Conservation (phyloP, 2,329 filamentous ascomycete genomes). For the Fusarium citri region DNA sequence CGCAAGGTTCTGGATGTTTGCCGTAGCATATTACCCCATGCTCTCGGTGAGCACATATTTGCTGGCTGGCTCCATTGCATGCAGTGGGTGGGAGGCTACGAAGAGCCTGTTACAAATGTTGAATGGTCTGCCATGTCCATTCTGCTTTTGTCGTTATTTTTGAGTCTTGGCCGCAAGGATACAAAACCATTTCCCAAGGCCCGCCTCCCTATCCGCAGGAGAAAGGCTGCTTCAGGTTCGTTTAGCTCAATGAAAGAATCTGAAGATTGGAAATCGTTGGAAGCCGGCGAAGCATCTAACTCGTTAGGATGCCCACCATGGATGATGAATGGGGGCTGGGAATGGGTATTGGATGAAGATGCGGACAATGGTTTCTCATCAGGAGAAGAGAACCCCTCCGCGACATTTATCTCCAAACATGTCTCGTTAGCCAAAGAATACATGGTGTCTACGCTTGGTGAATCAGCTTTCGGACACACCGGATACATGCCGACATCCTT, state of each 20-base stretch:
- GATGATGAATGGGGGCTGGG: conserved; percentile 74
- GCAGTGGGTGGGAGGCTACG: conserved; percentile 71
- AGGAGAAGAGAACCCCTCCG: conserved; percentile 37
- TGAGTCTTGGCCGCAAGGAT: conserved; percentile 65
- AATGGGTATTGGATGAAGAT: conserved; percentile 74
- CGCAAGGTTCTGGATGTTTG: conserved; percentile 70
- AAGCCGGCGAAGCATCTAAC: conserved; percentile 59
- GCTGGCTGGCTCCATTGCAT: conserved; percentile 80
- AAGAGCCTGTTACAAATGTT: conserved; percentile 59
- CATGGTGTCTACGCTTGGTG: conserved; percentile 68
- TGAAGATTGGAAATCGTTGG: conserved; percentile 62
- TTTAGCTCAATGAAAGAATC: conserved; percentile 52
- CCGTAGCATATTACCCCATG: conserved; percentile 71
- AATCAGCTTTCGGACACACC: conserved; percentile 61
- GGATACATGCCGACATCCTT: conserved; percentile 75
- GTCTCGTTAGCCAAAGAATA: conserved; percentile 74
- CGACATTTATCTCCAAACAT: conserved; percentile 62
- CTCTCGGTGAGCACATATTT: conserved; percentile 70
- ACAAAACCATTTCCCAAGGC: conserved; percentile 41
- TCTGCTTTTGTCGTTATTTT: conserved; percentile 71
- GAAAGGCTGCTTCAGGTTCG: conserved; percentile 51
- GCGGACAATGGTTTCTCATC: conserved; percentile 48
- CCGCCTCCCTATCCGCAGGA: conserved; percentile 48
- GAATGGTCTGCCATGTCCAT: conserved; percentile 79
- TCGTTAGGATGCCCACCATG: conserved; percentile 64